phyloP scores from a whole-genome alignment of 371 early-diverging fungal genomes.

The Lichtheimia corymbifera region DNA sequence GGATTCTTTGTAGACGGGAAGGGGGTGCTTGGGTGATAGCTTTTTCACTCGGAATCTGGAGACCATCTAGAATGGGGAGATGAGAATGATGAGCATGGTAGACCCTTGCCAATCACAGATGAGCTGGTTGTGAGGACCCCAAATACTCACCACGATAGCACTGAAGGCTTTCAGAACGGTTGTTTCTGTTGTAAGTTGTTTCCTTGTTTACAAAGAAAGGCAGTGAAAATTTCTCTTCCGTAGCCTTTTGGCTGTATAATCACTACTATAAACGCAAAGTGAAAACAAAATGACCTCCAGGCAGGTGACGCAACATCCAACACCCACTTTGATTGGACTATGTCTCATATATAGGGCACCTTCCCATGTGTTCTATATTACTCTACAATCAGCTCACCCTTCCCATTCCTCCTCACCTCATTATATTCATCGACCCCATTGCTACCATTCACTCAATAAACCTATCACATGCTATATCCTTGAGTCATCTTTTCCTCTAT shows the following conservation, averaged over 20 bases:
- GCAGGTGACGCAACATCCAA: too few species aligned
- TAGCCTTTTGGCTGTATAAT: conserved; percentile 1
- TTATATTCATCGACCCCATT: too few species aligned
- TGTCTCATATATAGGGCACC: too few species aligned
- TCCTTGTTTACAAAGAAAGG: conserved; percentile 1
- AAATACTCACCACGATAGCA: not conserved
- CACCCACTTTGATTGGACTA: too few species aligned
- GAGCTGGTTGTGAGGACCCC: not conserved
- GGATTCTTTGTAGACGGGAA: conserved; percentile 78
- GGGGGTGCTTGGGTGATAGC: conserved; percentile 82
- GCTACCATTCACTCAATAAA: too few species aligned
- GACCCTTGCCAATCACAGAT: not conserved
- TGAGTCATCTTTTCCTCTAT: too few species aligned
- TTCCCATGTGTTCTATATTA: too few species aligned
- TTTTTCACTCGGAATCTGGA: conserved; percentile 88
- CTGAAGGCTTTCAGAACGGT: too few species aligned
- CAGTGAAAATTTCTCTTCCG: conserved; percentile 1
- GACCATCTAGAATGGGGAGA: conserved; percentile 44
- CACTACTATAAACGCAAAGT: not conserved
- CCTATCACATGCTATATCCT: too few species aligned
- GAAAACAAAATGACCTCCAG: too few species aligned
- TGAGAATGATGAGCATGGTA: not conserved
- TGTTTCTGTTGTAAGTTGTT: not conserved
- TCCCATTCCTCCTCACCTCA: too few species aligned
- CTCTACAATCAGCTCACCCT: too few species aligned